Evolutionary conservation across 164 flowering plant species (phyloP).

Genomic region (Echeveria elegans): DNA sequence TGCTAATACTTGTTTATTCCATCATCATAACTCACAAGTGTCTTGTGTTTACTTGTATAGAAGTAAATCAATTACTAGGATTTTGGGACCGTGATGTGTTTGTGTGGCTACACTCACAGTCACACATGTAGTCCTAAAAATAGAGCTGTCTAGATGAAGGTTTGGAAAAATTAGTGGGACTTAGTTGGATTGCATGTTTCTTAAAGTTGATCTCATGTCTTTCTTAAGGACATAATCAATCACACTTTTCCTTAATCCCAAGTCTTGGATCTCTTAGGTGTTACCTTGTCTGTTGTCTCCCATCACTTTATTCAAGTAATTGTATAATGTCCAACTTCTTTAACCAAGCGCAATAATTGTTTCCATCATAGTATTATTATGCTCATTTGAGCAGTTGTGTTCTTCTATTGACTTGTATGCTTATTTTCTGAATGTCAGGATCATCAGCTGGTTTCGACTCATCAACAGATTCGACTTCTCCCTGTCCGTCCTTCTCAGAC

Average conservation of each 20-base stretch:
- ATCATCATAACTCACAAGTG: not conserved
- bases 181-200: conserved; percentile 4
- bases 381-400: not conserved
- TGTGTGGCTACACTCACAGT: not conserved
- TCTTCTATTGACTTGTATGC: not conserved
- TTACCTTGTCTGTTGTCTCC: conserved; percentile 7
- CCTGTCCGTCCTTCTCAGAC: not conserved
- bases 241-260: conserved; percentile 4
- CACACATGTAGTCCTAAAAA: not conserved
- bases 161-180: not conserved
- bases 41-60: not conserved
- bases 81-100: not conserved
- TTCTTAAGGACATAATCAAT: conserved; percentile 4
- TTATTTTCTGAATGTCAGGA: not conserved
- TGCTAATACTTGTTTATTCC: no score
- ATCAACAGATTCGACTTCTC: not conserved
- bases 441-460: not conserved
- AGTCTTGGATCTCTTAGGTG: conserved; percentile 6
- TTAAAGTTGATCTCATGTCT: conserved; percentile 6
- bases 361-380: not conserved
- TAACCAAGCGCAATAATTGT: not conserved
- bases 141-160: not conserved
- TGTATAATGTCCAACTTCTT: not conserved
- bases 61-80: not conserved
- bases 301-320: conserved; percentile 5